These are phyloP conservation scores for Tolypocladium amazonense DNA, from an alignment of 2,329 filamentous ascomycete genomes.

Conservation along the genomic window DNA sequence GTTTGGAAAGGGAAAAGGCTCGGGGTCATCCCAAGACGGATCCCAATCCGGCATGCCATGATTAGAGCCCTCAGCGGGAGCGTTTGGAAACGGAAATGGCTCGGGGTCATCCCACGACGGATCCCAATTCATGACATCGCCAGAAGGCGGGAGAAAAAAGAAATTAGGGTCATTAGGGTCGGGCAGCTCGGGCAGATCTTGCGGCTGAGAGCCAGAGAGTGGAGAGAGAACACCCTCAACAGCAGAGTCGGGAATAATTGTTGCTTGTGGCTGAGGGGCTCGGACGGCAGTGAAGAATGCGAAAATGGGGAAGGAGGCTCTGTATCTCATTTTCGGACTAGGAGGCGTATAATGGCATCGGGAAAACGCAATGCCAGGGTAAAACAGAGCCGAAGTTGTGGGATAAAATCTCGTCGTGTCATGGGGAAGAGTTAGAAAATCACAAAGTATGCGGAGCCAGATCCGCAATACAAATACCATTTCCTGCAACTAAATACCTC, in stretches of 20 bases:
- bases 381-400: not conserved
- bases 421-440: not conserved
- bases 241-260: not conserved
- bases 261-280: not conserved
- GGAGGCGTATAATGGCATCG: not conserved
- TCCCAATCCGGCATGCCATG: not conserved
- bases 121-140: not conserved
- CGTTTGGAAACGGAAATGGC: not conserved
- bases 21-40: not conserved
- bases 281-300: not conserved
- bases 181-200: not conserved
- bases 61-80: not conserved
- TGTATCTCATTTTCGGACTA: not conserved
- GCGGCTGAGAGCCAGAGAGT: not conserved
- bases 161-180: not conserved
- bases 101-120: not conserved
- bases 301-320: not conserved
- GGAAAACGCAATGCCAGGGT: not conserved
- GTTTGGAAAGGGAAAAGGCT: not conserved
- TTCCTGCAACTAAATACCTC: not conserved
- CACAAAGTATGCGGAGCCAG: not conserved
- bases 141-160: not conserved
- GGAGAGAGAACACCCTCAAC: not conserved
- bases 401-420: not conserved
- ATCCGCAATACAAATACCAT: not conserved